Evolutionary conservation across 2,329 filamentous ascomycete genomes (phyloP), one percentile per base, ranked within the genome.

Genomic region (Ustulina deusta): DNA sequence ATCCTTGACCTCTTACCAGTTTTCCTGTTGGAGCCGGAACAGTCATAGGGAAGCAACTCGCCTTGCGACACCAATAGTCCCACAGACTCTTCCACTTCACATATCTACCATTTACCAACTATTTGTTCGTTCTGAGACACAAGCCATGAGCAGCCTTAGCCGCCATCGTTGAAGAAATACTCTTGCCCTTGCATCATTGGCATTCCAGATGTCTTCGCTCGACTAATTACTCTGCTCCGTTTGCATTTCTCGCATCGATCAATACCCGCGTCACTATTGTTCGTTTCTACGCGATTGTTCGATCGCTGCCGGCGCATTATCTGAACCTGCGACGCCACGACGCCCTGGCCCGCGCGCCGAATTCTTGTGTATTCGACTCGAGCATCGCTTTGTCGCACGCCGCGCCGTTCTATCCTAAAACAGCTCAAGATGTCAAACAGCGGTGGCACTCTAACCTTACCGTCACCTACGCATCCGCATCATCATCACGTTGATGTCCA

Each of bases 381-480:
- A 69, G 22, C 49, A 61, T 61, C 52, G 48, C 60, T 62, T 61
- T 63, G 64, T 61, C 69, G 58, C 59, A 66, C 61, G 55, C 67
- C 64, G 65, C 58, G 34, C 58, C 51, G 29, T 25, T 38, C 58
- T 46, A 42, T 49, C 36, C n/a, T 20, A 64, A 48, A 40, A 32
- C 40, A 62, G 38, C 20, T 49, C 65, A 74, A 73, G 49, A 77
- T 77, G 75, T 76, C 75, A 11, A 74, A 75, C 55, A 70, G 71
- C 63, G 93, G 93, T 76, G 75, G 75, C 51, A 95, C 93, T 66
- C 85, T 97, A 75, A 93, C 96, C 76, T 85, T 97, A 74, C 90
- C 93, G 71, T 97, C 94, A 69, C 94, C 95, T 66, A 95, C 92
- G 55, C 90, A 93, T 75, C 89, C 89, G 69, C 92, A 93, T 79